These are phyloP conservation scores for Claviceps monticola DNA, from an alignment of 2,329 filamentous ascomycete species.

Conservation along the genomic window DNA sequence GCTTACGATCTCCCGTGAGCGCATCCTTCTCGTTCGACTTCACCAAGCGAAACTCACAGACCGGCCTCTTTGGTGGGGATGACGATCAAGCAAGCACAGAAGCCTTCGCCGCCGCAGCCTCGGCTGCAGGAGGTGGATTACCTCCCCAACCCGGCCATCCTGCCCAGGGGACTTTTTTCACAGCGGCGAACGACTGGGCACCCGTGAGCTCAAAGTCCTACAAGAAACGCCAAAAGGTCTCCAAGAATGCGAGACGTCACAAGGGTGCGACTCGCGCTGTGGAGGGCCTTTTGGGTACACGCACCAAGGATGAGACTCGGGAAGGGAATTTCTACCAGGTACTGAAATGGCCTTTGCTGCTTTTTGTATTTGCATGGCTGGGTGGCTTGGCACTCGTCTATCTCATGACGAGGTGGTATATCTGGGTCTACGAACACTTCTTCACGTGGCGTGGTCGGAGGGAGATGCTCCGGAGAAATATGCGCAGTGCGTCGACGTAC, in stretches of 20 bases:
- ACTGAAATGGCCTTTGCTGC: constrained; percentile 81
- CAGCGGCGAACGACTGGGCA: constrained; percentile 90
- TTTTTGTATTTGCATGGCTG: constrained; percentile 72
- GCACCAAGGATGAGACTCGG: constrained; percentile 78
- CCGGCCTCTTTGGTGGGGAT: constrained; percentile 16
- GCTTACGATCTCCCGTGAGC: constrained; percentile 28
- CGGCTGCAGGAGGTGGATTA: constrained; percentile 24
- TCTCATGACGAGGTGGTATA: constrained; percentile 71
- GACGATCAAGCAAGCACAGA: constrained; percentile 20
- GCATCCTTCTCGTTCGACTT: constrained; percentile 24
- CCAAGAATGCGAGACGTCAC: constrained; percentile 16
- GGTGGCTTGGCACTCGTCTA: constrained; percentile 57
- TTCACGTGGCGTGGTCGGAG: constrained; percentile 77
- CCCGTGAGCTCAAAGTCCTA: constrained; percentile 63
- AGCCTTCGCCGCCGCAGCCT: constrained; percentile 24
- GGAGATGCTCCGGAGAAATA: constrained; percentile 52
- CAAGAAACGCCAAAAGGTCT: constrained; percentile 22
- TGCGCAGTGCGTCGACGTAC: constrained; percentile 64
- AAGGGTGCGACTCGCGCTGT: constrained; percentile 24
- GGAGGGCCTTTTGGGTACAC: constrained; percentile 32
- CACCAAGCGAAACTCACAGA: constrained; percentile 27
- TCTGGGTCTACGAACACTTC: constrained; percentile 83
- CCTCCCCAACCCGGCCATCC: constrained; percentile 11
- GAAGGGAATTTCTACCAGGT: constrained; percentile 85
- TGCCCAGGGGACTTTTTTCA: constrained; percentile 49